These are phyloP conservation scores for Lentinus polychrous DNA, from an alignment of 1,284 basidiomycete species.

Conservation along the genomic window DNA sequence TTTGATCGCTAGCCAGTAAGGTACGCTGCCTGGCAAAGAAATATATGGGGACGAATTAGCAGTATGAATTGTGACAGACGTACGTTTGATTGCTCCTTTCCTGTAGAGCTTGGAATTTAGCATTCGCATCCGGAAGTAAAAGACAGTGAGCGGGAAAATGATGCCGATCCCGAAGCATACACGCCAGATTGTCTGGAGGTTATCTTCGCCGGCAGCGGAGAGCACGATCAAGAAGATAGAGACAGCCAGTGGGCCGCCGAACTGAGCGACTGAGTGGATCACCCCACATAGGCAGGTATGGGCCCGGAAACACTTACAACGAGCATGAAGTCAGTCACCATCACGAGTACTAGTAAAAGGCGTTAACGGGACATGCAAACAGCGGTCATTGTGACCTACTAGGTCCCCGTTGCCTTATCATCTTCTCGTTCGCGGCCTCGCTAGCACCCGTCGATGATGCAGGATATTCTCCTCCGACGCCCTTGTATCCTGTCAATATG, in stretches of 20 bases:
- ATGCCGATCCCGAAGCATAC: conserved; percentile 71
- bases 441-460: conserved; percentile 61
- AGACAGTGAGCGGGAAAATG: conserved; percentile 63
- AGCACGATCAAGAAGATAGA: conserved; percentile 70
- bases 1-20: conserved; percentile 57
- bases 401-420: conserved; percentile 54
- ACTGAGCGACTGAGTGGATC: conserved; percentile 25
- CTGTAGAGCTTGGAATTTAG: conserved; percentile 61
- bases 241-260: conserved; percentile 66
- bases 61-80: conserved; percentile 12
- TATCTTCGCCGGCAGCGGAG: conserved; percentile 54
- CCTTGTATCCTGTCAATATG: conserved; percentile 27
- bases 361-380: background rate
- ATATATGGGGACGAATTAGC: conserved; percentile 5
- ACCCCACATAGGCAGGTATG: background rate
- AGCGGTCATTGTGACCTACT: conserved; percentile 25
- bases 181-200: conserved; percentile 70
- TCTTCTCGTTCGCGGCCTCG: conserved; percentile 71
- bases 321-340: conserved; percentile 70
- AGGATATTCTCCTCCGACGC: conserved; percentile 76
- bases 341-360: conserved; percentile 51
- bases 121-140: conserved; percentile 70
- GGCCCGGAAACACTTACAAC: conserved; percentile 27
- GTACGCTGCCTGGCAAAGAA: conserved; percentile 40
- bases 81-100: conserved; percentile 59